Base-by-base conservation (phyloP, 148 eudicot species). In the Persicaria tinctoria region DNA sequence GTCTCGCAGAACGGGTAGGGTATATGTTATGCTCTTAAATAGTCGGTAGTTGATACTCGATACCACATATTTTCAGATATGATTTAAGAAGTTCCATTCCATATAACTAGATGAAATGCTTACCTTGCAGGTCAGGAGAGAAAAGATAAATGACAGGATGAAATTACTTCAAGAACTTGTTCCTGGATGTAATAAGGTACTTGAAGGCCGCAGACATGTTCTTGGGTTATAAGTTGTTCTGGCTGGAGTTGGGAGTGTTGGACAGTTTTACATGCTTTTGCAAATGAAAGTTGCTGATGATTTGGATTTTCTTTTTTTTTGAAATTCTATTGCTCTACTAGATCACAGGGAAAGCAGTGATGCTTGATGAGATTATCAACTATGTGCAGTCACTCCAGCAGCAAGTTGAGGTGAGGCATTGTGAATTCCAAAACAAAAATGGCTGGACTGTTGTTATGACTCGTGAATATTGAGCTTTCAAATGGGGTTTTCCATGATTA, bases 321-420 rank as follows among this genome's bases (percentile, higher is more conserved):
- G 27, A 32, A 50, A 60, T 60, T 60, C 14, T 23, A 60, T 23
- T 20, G 4, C 9, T 9, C 45, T 57, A 17, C 64, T 63, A 94
- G 98, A 90, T 94, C 69, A 94, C 98, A 44, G 98, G 98, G 48
- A 94, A 91, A 82, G 97, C 98, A 4, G 91, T 94, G 78, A 94
- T 94, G 98, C 91, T 94, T 64, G 97, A 94, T 76, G 98, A 93
- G 87, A 93, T 93, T 79, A 93, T 93, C 78, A 93, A 93, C 83
- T 93, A 93, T 80, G 96, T 93, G 64, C 98, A 93, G 76, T 93
- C 98, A 47, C 86, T 93, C 72, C 98, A 93, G 77, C 98, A 90
- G 77, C 98, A 94, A 80, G 98, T 94, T 60, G 98, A 94, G 98
- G 98, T 91, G 83, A 74, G 83, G 57, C 66, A 55, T 60, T 32